Percentiles rank a stretch among this genome's conserved stretches.
phyloP scores from a whole-genome alignment of 352 stramenopile genomes.

The Phytophthora vignae region DNA sequence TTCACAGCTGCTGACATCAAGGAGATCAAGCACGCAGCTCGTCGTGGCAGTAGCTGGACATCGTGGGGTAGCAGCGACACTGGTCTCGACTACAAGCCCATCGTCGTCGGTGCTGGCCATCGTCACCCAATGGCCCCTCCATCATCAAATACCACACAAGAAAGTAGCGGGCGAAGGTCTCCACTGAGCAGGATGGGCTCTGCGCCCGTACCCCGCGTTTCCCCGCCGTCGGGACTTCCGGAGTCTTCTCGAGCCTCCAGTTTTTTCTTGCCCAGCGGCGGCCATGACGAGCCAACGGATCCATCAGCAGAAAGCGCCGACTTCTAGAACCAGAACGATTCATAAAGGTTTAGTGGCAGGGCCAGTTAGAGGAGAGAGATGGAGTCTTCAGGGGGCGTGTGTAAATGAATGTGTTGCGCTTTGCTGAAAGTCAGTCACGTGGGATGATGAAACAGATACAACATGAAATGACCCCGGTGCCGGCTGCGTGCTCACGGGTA shows the following conservation, averaged over 20 bases:
- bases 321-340: conserved; percentile 47
- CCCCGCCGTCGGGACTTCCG: conserved; percentile 18
- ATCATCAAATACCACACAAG: conserved; percentile 17
- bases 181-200: conserved; percentile 25
- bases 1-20: conserved; percentile 81
- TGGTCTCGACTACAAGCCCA: conserved; percentile 68
- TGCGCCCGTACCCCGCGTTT: conserved; percentile 22
- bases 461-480: neutral
- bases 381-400: conserved; percentile 11
- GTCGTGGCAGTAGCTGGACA: conserved; percentile 74
- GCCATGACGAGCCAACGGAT: conserved; percentile 41
- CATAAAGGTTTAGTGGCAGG: neutral
- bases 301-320: conserved; percentile 66
- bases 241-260: conserved; percentile 56
- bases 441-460: conserved; percentile 13
- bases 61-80: conserved; percentile 61
- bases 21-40: conserved; percentile 75
- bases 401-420: conserved; percentile 39
- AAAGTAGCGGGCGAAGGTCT: conserved; percentile 24
- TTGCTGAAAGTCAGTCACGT: conserved; percentile 7
- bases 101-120: conserved; percentile 47
- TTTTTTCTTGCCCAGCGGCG: conserved; percentile 60
- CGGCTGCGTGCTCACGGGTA: conserved; percentile 16
- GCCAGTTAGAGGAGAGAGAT: neutral
- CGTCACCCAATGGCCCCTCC: conserved; percentile 36